Percentiles rank a stretch among this genome's conserved stretches.
Evolutionary conservation across 75 land plant genomes (phyloP).

Genomic region (Pinus albicaulis): DNA sequence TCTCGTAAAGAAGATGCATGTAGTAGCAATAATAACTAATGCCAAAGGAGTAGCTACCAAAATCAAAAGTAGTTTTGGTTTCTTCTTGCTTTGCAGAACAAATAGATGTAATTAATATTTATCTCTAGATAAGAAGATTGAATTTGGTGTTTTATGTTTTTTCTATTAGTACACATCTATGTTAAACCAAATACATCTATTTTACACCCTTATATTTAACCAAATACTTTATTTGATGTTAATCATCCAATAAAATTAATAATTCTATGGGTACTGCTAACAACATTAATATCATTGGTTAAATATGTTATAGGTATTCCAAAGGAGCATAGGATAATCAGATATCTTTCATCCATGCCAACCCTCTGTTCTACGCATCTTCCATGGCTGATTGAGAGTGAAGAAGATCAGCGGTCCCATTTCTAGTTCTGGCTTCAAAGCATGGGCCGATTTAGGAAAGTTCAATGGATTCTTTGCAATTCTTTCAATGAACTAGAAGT

Average conservation of each 20-base stretch:
- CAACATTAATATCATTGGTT: no score
- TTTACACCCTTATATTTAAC: no score
- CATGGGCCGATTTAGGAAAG: not conserved
- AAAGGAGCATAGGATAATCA: not conserved
- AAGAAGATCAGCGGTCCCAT: not conserved
- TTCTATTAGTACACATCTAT: no score
- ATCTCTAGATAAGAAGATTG: no score
- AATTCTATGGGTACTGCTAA: no score
- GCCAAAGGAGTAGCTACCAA: slow-evolving; percentile 71
- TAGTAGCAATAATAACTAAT: slow-evolving; percentile 55
- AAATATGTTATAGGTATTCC: no score
- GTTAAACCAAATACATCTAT: no score
- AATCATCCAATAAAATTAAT: no score
- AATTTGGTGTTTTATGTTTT: no score
- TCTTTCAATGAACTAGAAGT: not conserved
- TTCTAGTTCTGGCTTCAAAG: slow-evolving; percentile 9
- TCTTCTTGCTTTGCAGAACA: slow-evolving; percentile 50
- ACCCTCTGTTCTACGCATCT: not conserved
- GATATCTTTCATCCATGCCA: not conserved
- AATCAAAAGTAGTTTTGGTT: slow-evolving; percentile 62
- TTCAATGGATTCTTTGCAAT: not conserved
- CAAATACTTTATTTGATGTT: no score
- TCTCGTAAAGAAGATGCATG: slow-evolving; percentile 47
- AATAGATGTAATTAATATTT: not conserved
- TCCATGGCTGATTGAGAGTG: slow-evolving; percentile 8